Conservation (phyloP, 441 rosid species). For the Gossypium schwendimanii region DNA sequence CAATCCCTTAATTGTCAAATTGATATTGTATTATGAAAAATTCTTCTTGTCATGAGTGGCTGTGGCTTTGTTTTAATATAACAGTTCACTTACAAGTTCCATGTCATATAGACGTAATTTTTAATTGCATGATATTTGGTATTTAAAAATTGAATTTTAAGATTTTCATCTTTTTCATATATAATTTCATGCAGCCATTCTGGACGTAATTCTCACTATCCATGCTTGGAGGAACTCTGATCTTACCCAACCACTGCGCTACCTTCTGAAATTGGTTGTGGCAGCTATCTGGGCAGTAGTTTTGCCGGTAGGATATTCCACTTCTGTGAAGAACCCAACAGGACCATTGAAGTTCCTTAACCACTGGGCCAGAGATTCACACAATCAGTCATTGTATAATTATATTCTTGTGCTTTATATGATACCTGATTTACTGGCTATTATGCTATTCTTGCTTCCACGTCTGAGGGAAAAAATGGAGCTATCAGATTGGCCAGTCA, state of each 20-base stretch:
- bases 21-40: not conserved
- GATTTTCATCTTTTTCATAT: conserved; percentile 4
- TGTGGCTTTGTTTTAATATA: not conserved
- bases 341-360: conserved; percentile 64
- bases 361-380: conserved; percentile 62
- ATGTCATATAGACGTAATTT: conserved; percentile 1
- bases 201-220: conserved; percentile 79
- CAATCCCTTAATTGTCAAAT: conserved; percentile 2
- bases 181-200: conserved; percentile 46
- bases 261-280: conserved; percentile 62
- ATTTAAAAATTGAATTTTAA: not conserved
- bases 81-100: conserved; percentile 9
- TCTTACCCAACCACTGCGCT: conserved; percentile 64
- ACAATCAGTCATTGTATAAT: conserved; percentile 48
- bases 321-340: conserved; percentile 61
- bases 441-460: conserved; percentile 68
- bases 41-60: not conserved
- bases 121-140: not conserved
- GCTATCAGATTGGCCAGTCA: conserved; percentile 64
- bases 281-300: conserved; percentile 82
- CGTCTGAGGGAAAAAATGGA: conserved; percentile 76
- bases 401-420: conserved; percentile 73
- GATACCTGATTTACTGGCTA: conserved; percentile 73
- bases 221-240: conserved; percentile 86
- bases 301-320: conserved; percentile 72